Evolutionary conservation across 75 land plant genomes (phyloP), one percentile per base, ranked within the genome.

Genomic region (Larix kaempferi): DNA sequence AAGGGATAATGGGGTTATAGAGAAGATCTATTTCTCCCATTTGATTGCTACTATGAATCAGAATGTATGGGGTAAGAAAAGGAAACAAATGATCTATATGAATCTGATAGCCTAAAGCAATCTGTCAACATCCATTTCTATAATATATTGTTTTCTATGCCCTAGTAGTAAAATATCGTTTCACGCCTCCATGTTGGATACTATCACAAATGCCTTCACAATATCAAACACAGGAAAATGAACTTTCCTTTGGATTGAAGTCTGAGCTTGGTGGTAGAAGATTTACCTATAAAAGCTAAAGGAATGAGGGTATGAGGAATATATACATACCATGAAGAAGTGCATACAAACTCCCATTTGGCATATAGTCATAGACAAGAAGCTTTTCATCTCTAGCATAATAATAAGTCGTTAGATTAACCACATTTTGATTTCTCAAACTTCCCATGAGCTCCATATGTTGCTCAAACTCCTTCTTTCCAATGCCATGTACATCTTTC

Each of bases 361-460:
- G 91, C 59, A 95, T 87, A 77, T 88, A 95, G 86, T 95, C 98
- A 78, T 95, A 95, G 72, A 95, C 87, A 17, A 95, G 89, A 33
- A 95, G 88, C 86, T 95, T 93, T 82, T 95, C 98, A 56, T 93
- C 95, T 59, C 82, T 86, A 29, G 93, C 95, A 77, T 86, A 92
- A 78, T 95, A 95, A 74, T 93, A 95, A 41, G 98, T 93, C 64
- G 85, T 82, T 29, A 95, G 78, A 16, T 75, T 76, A 22, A 95
- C 93, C 37, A 95, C 29, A 66, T 92, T 91, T 5, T 87, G 88
- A 56, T 95, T 95, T 71, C 81, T 86, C 22, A 95, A 66, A 84
- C 82, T 88, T 35, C 95, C 95, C 49, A 95, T 84, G 22, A 89
- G 57, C 65, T 91, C 91, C 92, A 95, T 91, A 29, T 89, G 83